Evolutionary conservation across 1,284 basidiomycete species (phyloP), one percentile per base, ranked within the genome.

Genomic region (Apiotrichum gracile): DNA sequence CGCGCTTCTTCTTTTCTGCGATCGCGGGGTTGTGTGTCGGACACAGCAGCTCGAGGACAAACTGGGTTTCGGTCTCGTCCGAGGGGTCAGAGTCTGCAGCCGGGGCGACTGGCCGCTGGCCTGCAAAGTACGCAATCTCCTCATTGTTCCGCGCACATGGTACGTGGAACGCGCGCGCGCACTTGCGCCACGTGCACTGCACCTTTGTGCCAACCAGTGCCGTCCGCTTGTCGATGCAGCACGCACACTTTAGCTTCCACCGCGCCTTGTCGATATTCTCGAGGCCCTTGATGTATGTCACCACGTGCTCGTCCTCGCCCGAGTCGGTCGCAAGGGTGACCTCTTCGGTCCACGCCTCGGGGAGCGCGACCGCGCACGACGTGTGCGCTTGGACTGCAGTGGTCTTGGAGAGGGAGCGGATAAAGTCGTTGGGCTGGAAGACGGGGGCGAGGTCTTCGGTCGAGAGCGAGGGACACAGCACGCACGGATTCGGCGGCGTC

Each of bases 131-230:
- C 17, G 50, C 33, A 24, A 68, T 56, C 29, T 58, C 44, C 9
- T 64, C 61, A 46, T 64, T 58, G 26, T 55, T 54, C 16, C 56
- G 77, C 0, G 94, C 94, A 71, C 94, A 98, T 2, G 85, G 87
- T 26, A 96, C 85, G 69, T 98, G 94, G 74, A 89, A 96, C 0
- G 94, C 90, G 64, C 88, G 89, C 2, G 88, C 81, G 68, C 94
- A 96, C 75, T 90, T 92, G 54, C 90, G 72, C 65, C 90, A 90
- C 12, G 89, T 89, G 70, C 92, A 97, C 67, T 97, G 92, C 27
- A 96, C 85, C 52, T 92, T 92, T 5, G 90, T 90, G 6, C 94
- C 94, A 57, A 91, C 86, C 9, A 78, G 79, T 60, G 86, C 87
- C 17, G 81, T 73, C 33, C 79, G 79, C 25, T 77, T 79, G 67